A percentile compares a stretch with the other conserved stretches of the same genome.
Conservation (phyloP, 352 stramenopile genomes). For the Hyaloperonospora arabidopsidis region DNA sequence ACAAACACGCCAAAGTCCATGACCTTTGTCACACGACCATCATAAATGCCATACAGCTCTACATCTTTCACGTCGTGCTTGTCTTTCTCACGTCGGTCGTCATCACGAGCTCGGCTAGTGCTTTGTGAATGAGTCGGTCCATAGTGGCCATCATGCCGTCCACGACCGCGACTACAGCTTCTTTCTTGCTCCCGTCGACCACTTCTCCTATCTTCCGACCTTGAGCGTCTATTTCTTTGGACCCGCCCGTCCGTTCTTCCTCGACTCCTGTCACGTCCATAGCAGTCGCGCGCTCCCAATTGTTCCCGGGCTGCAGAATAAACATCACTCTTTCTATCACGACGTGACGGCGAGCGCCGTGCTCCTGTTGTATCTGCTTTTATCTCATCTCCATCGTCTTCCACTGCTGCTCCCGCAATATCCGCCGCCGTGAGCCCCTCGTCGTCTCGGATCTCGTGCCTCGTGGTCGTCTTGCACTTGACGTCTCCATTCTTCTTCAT, state of each 20-base stretch:
- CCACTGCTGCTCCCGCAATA: constrained; percentile 38
- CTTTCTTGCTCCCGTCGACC: constrained; percentile 21
- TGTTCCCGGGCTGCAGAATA: constrained; percentile 11
- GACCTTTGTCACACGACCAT: constrained; percentile 89
- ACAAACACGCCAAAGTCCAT: constrained; percentile 98
- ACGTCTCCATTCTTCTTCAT: constrained; percentile 1
- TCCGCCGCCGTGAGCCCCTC: constrained; percentile 61
- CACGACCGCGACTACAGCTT: constrained; percentile 24
- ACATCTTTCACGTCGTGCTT: constrained; percentile 30
- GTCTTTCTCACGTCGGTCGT: constrained; percentile 18
- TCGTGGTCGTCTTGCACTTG: constrained; percentile 13
- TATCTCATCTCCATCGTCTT: constrained; percentile 25
- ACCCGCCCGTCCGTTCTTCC: constrained; percentile 24
- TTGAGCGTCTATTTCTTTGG: constrained; percentile 32
- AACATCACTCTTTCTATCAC: constrained; percentile 15
- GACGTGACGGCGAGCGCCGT: constrained; percentile 3
- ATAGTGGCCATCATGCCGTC: constrained; percentile 18
- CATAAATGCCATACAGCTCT: constrained; percentile 93
- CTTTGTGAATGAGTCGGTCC: constrained; percentile 22
- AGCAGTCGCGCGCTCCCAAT: constrained; percentile 18
- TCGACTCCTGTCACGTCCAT: constrained; percentile 24
- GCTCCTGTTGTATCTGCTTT: neutral
- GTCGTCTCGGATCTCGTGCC: constrained; percentile 45
- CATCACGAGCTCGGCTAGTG: constrained; percentile 30
- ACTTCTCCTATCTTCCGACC: constrained; percentile 25